Percentiles rank a stretch among this genome's conserved stretches.
Evolutionary conservation across 768 basidiomycete genomes (phyloP).

Genomic region (Tulasnella sp.): DNA sequence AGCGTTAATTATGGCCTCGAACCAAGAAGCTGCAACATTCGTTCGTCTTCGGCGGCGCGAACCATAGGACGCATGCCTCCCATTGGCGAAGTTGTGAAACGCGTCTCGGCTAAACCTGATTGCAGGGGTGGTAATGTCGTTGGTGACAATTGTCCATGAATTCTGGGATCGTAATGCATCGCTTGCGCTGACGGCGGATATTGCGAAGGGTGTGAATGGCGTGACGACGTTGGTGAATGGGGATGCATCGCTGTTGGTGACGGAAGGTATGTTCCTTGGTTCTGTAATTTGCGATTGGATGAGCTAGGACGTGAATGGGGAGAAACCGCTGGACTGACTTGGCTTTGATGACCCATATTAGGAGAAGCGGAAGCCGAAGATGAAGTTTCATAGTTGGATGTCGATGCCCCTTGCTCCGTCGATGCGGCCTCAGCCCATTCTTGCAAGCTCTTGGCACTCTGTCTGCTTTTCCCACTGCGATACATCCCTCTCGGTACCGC

Average conservation of each 20-base stretch:
- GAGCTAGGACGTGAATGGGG: constrained; percentile 12
- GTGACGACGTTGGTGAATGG: too few species aligned
- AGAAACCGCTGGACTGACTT: neutral
- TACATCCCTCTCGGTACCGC: constrained; percentile 38
- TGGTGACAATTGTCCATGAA: too few species aligned
- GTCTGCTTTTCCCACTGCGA: constrained; percentile 30
- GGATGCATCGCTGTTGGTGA: constrained; percentile 1
- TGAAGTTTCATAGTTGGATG: neutral
- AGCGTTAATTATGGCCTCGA: too few species aligned
- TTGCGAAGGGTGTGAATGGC: neutral
- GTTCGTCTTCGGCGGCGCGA: constrained; percentile 9
- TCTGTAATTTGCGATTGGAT: neutral
- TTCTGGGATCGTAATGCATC: too few species aligned
- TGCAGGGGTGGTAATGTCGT: too few species aligned
- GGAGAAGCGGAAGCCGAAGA: constrained; percentile 11
- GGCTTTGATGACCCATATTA: constrained; percentile 2
- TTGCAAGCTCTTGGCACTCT: constrained; percentile 26
- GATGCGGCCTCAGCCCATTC: neutral
- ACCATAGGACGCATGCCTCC: too few species aligned
- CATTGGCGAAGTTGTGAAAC: too few species aligned
- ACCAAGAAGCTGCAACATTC: constrained; percentile 12
- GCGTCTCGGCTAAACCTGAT: too few species aligned
- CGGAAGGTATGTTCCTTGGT: neutral
- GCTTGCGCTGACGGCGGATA: too few species aligned
- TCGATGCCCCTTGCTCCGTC: neutral